A percentile compares a stretch with the other conserved stretches of the same genome.
phyloP scores from a whole-genome alignment of 257 asterid species.

The Hygrophila difformis region DNA sequence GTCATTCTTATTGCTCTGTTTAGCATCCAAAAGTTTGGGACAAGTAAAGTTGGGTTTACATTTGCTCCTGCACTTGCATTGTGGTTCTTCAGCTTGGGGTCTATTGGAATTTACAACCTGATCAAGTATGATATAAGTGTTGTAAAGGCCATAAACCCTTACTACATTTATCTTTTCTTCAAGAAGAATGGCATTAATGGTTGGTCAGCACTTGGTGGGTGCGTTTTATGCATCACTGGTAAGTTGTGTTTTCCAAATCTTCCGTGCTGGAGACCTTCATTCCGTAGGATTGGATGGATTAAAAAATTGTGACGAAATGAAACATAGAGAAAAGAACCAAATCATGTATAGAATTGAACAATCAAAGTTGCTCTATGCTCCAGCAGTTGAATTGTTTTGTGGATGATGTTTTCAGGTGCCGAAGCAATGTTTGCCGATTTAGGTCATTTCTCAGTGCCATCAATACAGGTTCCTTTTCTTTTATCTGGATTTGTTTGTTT shows the following conservation, averaged over 20 bases:
- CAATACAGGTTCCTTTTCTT: constrained; percentile 62
- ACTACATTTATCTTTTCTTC: constrained; percentile 74
- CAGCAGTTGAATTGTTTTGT: not conserved
- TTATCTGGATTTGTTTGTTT: not conserved
- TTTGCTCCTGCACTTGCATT: constrained; percentile 92
- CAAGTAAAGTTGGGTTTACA: constrained; percentile 77
- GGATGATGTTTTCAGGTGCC: constrained; percentile 52
- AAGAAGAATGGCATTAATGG: constrained; percentile 50
- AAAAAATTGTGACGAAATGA: too few relatives aligned
- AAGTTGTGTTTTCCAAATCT: constrained; percentile 7
- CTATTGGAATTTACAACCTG: constrained; percentile 79
- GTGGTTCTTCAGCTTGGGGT: constrained; percentile 85
- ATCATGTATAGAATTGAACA: too few relatives aligned
- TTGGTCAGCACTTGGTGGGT: constrained; percentile 98
- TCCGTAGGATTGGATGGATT: too few relatives aligned
- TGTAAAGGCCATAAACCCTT: constrained; percentile 74
- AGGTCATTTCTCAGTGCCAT: constrained; percentile 84
- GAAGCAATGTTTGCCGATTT: constrained; percentile 99
- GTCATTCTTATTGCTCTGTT: constrained; percentile 68
- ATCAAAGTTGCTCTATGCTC: too few relatives aligned
- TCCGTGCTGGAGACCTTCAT: not conserved
- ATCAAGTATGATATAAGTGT: constrained; percentile 58
- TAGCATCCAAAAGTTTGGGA: constrained; percentile 85
- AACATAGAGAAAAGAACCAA: not conserved
- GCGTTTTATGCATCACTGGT: constrained; percentile 98